Base-by-base conservation (phyloP, 2,329 filamentous ascomycete genomes). In the Penicillium brasilianum region DNA sequence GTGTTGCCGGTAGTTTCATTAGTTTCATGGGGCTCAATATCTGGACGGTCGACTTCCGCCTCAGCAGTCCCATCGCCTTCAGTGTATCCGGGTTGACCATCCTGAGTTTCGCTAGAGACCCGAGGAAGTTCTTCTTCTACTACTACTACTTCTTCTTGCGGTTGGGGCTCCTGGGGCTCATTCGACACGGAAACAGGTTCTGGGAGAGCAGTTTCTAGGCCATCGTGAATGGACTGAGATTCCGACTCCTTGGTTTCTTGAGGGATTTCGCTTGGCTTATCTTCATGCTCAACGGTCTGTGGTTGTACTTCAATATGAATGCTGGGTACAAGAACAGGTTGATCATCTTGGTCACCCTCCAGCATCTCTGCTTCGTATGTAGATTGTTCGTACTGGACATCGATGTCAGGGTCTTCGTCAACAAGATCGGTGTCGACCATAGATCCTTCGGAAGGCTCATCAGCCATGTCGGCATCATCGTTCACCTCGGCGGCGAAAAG, bases 401-500 rank as follows among this genome's bases (percentile, higher is more conserved):
- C 73, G 54, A 74, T 61, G 39, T 70, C 70, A 34, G 72, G 59
- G 41, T 69, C 64, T 44, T 68, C 67, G 32, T 72, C 70, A 25
- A 65, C 63, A 30, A 73, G 66, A 50, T 76, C 72, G 14, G 70
- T 66, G 57, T 81, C 79, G 50, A 74, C 67, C 68, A 77, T 78
- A 11, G 76, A 71, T 28, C 69, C 72, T 61, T 77, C 74, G 28
- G 76, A 77, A 44, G 78, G 71, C 58, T 80, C 81, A 58, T 82
- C 76, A 65, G 78, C 76, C 76, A 82, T 78, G 68, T 83, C 80
- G 51, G 82, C 81, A 70, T 83, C 77, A 44, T 74, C 72, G 9
- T 67, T 66, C 13, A 51, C 66, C 34, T 75, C 71, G 22, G 71
- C 66, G 14, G 71, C 70, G 32, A 73, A 71, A 36, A 76, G 74